phyloP scores from a whole-genome alignment of 2,329 filamentous ascomycete genomes.

The Neofusicoccum sp. region DNA sequence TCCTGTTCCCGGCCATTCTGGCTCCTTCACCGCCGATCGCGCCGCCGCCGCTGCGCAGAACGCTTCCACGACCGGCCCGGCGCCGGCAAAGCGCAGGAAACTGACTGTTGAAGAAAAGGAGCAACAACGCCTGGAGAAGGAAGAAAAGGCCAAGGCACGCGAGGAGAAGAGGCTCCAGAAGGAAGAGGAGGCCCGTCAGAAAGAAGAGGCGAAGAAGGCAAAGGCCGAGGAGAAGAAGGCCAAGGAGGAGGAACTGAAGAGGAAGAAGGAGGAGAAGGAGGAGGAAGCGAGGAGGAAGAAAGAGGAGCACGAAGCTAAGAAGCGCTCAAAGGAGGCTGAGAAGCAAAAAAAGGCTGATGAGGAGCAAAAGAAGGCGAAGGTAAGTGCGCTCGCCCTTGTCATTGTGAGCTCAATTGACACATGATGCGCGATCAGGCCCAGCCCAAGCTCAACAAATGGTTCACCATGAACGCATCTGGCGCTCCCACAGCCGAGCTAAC shows the following conservation, averaged over 20 bases:
- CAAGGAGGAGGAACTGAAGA: constrained; percentile 20
- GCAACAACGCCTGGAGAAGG: constrained; percentile 37
- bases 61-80: neutral
- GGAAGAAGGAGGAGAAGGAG: constrained; percentile 41
- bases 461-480: constrained; percentile 34
- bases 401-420: neutral
- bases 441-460: constrained; percentile 46
- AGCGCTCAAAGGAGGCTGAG: too few relatives aligned
- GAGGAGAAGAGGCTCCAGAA: constrained; percentile 37
- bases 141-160: constrained; percentile 37
- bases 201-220: constrained; percentile 26
- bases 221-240: constrained; percentile 33
- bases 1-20: constrained; percentile 23
- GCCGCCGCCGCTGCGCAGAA: neutral
- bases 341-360: constrained; percentile 20
- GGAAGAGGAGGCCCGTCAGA: constrained; percentile 29
- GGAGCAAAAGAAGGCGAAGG: constrained; percentile 39
- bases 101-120: constrained; percentile 45
- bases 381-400: constrained; percentile 29
- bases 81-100: constrained; percentile 43
- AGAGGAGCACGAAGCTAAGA: constrained; percentile 41
- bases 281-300: constrained; percentile 50
- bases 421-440: constrained; percentile 31
- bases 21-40: constrained; percentile 6
- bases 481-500: neutral